Conservation (phyloP, 1,139 yeast genomes). For the Protomyces arabidopsidicola region DNA sequence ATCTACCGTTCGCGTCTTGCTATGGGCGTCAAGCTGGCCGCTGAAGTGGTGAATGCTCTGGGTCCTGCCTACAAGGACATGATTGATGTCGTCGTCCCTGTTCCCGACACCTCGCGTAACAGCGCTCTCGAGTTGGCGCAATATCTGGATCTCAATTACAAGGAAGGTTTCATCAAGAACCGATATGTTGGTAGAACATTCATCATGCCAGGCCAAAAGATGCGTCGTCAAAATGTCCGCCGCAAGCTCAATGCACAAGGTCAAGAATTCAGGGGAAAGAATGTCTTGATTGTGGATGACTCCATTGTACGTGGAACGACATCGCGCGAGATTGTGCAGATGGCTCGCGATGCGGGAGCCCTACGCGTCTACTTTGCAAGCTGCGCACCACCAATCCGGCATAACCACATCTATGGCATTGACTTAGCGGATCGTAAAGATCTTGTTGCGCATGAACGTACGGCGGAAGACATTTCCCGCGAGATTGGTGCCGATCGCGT, state of each 20-base stretch:
- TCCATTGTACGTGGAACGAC: conserved; percentile 98
- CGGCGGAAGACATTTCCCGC: conserved; percentile 66
- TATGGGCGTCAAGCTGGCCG: conserved; percentile 89
- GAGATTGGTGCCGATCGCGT: conserved; percentile 91
- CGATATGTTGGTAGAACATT: conserved; percentile 96
- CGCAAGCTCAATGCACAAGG: conserved; percentile 95
- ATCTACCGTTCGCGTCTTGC: conserved; percentile 88
- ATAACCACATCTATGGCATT: conserved; percentile 93
- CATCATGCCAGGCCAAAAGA: conserved; percentile 93
- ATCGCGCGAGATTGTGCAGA: conserved; percentile 87
- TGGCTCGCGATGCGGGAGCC: conserved; percentile 99
- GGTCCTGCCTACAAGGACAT: conserved; percentile 48
- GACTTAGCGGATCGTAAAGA: conserved; percentile 95
- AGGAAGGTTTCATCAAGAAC: conserved; percentile 96
- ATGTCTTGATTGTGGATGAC: conserved; percentile 91
- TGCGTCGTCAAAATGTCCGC: conserved; percentile 83
- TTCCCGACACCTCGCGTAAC: conserved; percentile 94
- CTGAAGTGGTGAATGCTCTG: conserved; percentile 55
- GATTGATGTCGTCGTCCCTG: conserved; percentile 94
- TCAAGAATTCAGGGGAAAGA: conserved; percentile 77
- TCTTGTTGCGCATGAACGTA: conserved; percentile 76
- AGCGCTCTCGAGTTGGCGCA: conserved; percentile 92
- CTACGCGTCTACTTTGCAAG: conserved; percentile 88
- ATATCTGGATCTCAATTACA: conserved; percentile 69
- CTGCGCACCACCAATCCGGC: conserved; percentile 95